Percentiles rank a stretch among this genome's conserved stretches.
phyloP scores from a whole-genome alignment of 225 moss, liverwort and hornwort species.

The Anthoceros angustus region DNA sequence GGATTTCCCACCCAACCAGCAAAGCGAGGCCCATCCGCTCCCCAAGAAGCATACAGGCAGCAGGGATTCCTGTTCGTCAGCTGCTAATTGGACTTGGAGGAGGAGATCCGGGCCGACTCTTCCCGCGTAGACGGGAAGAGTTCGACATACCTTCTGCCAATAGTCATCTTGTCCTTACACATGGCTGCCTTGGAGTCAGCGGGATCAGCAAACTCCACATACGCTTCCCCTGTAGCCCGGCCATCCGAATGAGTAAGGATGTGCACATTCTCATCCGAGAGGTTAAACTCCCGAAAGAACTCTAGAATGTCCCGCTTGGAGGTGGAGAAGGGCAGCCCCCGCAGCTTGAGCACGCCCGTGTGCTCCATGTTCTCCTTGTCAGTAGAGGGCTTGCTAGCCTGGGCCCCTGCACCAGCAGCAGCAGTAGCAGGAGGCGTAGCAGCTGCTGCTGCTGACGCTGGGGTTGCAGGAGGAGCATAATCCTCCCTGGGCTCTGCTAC shows the following conservation, averaged over 20 bases:
- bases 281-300: conserved; percentile 61
- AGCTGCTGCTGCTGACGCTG: no score
- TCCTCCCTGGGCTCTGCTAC: conserved; percentile 52
- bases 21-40: no score
- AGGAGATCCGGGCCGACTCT: conserved; percentile 49
- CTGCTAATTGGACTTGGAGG: conserved; percentile 16
- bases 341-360: conserved; percentile 65
- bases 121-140: conserved; percentile 73
- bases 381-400: conserved; percentile 15
- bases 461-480: conserved; percentile 10
- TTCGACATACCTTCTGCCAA: conserved; percentile 80
- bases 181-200: conserved; percentile 65
- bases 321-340: conserved; percentile 77
- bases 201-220: conserved; percentile 59
- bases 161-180: conserved; percentile 87
- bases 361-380: conserved; percentile 51
- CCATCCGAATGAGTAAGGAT: conserved; percentile 66
- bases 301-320: conserved; percentile 75
- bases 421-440: background rate
- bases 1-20: no score
- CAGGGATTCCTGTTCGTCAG: no score
- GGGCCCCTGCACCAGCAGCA: background rate
- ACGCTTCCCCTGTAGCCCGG: conserved; percentile 69
- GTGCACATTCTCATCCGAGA: conserved; percentile 68
- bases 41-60: no score